Evolutionary conservation across 257 asterid species (phyloP).

Genomic region (Verbena officinalis): DNA sequence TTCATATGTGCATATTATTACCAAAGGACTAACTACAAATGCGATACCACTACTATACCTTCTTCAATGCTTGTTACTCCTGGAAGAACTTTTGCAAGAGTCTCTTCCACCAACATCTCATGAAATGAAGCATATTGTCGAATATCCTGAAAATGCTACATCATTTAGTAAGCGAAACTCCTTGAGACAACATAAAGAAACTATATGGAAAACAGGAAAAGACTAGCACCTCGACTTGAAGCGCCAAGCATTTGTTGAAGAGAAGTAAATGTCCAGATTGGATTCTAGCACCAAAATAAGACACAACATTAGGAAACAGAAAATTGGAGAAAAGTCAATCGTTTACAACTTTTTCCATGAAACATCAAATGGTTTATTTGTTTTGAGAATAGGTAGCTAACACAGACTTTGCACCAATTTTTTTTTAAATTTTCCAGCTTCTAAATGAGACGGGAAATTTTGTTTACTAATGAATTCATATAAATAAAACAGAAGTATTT

Average conservation of each 20-base stretch:
- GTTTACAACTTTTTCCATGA: neutral
- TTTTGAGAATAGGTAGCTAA: neutral
- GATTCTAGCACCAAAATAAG: slow-evolving; percentile 53
- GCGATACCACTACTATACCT: slow-evolving; percentile 43
- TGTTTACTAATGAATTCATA: neutral
- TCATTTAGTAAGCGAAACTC: slow-evolving; percentile 18
- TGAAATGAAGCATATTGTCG: slow-evolving; percentile 67
- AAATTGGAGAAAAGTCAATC: slow-evolving; percentile 2
- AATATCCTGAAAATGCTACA: slow-evolving; percentile 55
- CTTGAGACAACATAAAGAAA: slow-evolving; percentile 19
- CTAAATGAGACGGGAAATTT: neutral
- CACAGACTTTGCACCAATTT: neutral
- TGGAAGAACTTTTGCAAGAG: slow-evolving; percentile 74
- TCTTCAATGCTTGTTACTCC: slow-evolving; percentile 65
- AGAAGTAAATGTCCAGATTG: slow-evolving; percentile 58
- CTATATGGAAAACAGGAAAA: slow-evolving; percentile 28
- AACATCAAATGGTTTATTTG: slow-evolving; percentile 1
- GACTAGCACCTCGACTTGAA: slow-evolving; percentile 79
- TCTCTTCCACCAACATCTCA: slow-evolving; percentile 79
- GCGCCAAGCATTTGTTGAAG: slow-evolving; percentile 68
- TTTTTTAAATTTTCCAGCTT: neutral
- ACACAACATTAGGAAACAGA: slow-evolving; percentile 11
- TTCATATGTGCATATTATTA: neutral
- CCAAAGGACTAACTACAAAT: neutral
- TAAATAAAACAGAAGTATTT: neutral